Evolutionary conservation across 192 early-diverging fungal species (phyloP).

Genomic region (Backusella tuberculispora): DNA sequence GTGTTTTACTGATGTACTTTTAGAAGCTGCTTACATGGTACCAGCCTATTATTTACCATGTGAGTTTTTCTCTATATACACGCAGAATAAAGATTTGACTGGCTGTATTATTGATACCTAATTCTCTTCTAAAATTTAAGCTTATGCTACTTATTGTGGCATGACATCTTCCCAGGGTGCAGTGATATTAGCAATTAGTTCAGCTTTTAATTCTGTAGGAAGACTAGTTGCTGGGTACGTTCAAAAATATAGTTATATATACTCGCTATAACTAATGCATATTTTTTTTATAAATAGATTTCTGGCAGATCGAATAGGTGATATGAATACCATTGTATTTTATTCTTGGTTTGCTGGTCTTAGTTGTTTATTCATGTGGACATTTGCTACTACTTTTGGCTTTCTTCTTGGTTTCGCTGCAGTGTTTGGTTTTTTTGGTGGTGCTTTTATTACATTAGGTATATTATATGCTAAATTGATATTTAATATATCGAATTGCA

Average conservation of each 20-base stretch:
- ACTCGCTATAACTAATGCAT: neutral
- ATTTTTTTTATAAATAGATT: neutral
- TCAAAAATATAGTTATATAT: neutral
- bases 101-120: neutral
- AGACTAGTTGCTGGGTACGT: conserved; percentile 33
- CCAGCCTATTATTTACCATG: conserved; percentile 39
- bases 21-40: conserved; percentile 33
- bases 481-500: neutral
- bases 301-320: conserved; percentile 35
- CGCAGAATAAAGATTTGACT: too few species aligned
- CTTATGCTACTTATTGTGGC: conserved; percentile 25
- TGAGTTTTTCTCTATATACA: conserved; percentile 1
- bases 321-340: conserved; percentile 38
- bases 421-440: conserved; percentile 32
- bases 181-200: conserved; percentile 25
- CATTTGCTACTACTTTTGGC: conserved; percentile 36
- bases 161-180: conserved; percentile 34
- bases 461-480: neutral
- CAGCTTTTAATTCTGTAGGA: conserved; percentile 32
- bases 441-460: conserved; percentile 30
- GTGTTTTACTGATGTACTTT: conserved; percentile 32
- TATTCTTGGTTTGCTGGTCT: conserved; percentile 31
- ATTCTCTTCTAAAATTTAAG: neutral
- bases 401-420: conserved; percentile 26
- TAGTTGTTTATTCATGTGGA: conserved; percentile 34